A percentile compares a stretch with the other conserved stretches of the same genome.
Evolutionary conservation across 768 basidiomycete genomes (phyloP).

Genomic region (Chalciporus pseudorubinellus): DNA sequence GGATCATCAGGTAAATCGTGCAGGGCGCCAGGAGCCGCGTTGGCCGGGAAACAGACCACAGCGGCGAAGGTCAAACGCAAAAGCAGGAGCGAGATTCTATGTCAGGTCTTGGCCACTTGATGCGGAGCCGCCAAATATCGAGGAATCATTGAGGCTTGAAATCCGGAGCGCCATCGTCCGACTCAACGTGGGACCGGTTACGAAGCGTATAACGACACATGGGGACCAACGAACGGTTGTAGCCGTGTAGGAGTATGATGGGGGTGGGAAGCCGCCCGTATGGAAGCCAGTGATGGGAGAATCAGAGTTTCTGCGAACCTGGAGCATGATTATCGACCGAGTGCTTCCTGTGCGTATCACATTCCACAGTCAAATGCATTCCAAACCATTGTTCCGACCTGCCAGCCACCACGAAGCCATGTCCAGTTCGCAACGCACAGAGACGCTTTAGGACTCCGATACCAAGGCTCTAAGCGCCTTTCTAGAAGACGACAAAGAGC

Average conservation of each 20-base stretch:
- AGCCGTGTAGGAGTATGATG: constrained; percentile 17
- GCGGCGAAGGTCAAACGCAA: constrained; percentile 24
- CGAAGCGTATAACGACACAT: constrained; percentile 15
- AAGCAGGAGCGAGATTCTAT: constrained; percentile 12
- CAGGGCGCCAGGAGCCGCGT: constrained; percentile 5
- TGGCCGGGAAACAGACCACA: constrained; percentile 18
- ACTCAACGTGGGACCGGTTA: constrained; percentile 21
- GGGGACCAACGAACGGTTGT: constrained; percentile 39
- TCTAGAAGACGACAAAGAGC: constrained; percentile 18
- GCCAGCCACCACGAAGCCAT: constrained; percentile 47
- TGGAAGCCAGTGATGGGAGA: constrained; percentile 16
- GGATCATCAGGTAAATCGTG: constrained; percentile 12
- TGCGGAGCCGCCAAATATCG: background rate
- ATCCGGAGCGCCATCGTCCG: constrained; percentile 1
- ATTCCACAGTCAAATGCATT: constrained; percentile 23
- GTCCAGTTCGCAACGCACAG: constrained; percentile 49
- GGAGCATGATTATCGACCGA: constrained; percentile 5
- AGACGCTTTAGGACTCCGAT: constrained; percentile 50
- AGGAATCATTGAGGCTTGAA: background rate
- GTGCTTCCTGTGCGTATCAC: constrained; percentile 38
- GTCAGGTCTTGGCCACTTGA: constrained; percentile 35
- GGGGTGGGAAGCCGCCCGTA: constrained; percentile 24
- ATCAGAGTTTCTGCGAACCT: constrained; percentile 7
- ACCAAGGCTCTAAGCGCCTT: constrained; percentile 20
- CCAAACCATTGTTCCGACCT: constrained; percentile 20